Evolutionary conservation across 2,329 filamentous ascomycete genomes (phyloP).

Genomic region (Epichloe elymi): DNA sequence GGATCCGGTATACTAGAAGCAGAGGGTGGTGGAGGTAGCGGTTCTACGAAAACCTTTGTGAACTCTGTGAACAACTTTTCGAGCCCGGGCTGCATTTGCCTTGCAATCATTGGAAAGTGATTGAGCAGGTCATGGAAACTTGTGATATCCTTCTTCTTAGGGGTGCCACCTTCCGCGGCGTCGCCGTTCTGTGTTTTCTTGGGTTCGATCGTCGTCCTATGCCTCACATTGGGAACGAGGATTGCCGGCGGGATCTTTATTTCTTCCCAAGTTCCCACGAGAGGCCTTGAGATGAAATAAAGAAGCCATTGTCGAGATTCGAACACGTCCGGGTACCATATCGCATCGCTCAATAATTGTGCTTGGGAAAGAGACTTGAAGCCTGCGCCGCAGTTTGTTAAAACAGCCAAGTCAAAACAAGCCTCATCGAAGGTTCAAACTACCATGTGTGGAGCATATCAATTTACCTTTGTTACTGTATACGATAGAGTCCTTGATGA

Average conservation of each 20-base stretch:
- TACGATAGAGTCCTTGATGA: constrained; percentile 83
- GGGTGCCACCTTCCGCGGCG: constrained; percentile 28
- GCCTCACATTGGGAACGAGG: constrained; percentile 32
- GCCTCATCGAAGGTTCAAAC: background rate
- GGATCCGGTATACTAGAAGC: constrained; percentile 46
- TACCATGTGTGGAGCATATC: background rate
- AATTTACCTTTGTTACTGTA: constrained; percentile 86
- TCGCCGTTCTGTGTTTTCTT: constrained; percentile 24
- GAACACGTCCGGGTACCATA: constrained; percentile 82
- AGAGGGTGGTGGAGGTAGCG: constrained; percentile 62
- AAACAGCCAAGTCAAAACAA: background rate
- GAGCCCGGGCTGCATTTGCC: constrained; percentile 87
- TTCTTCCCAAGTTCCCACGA: constrained; percentile 74
- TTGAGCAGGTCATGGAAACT: constrained; percentile 82
- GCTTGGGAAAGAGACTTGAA: constrained; percentile 89
- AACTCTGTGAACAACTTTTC: constrained; percentile 88
- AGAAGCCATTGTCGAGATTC: constrained; percentile 91
- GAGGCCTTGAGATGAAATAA: constrained; percentile 85
- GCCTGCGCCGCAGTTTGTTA: constrained; percentile 33
- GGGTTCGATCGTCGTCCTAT: constrained; percentile 23
- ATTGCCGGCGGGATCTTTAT: constrained; percentile 56
- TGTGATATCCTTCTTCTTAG: constrained; percentile 75
- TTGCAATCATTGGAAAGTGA: constrained; percentile 87
- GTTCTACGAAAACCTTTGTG: constrained; percentile 70
- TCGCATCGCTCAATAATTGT: constrained; percentile 66